A percentile compares a stretch with the other conserved stretches of the same genome.
These are phyloP conservation scores for Colletotrichum zoysiae DNA, from an alignment of 2,329 filamentous ascomycete species.

Conservation along the genomic window DNA sequence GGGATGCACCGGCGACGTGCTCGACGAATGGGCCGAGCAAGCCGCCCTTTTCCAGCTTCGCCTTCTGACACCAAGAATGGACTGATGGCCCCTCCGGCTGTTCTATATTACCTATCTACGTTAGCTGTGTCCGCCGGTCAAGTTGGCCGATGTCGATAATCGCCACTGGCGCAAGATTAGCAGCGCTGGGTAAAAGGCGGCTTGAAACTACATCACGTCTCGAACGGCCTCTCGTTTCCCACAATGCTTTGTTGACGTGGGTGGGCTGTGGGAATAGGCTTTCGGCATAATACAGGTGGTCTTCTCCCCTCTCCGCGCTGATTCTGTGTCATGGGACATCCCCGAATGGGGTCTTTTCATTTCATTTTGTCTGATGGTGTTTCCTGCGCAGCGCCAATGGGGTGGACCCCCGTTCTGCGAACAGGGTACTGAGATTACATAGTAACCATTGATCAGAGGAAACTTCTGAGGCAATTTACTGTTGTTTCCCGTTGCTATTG, in stretches of 20 bases:
- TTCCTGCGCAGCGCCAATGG: conserved; percentile 20
- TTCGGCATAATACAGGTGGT: background rate
- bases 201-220: conserved; percentile 1
- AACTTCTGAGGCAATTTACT: background rate
- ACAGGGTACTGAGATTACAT: background rate
- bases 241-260: background rate
- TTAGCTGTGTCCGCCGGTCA: background rate
- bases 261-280: background rate
- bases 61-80: background rate
- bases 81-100: background rate
- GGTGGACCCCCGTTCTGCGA: background rate
- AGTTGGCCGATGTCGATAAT: background rate
- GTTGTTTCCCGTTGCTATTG: background rate
- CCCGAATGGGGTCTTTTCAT: conserved; percentile 7
- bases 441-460: background rate
- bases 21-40: conserved; percentile 36
- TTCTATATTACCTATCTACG: background rate
- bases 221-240: background rate
- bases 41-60: conserved; percentile 1
- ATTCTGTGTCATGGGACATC: background rate
- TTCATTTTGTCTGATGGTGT: background rate
- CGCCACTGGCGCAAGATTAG: background rate
- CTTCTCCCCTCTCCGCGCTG: background rate
- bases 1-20: conserved; percentile 21
- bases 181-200: background rate